Percentiles rank a stretch among this genome's conserved stretches.
These are phyloP conservation scores for Suhomyces coccinellae DNA, from an alignment of 1,139 yeast species.

Conservation along the genomic window DNA sequence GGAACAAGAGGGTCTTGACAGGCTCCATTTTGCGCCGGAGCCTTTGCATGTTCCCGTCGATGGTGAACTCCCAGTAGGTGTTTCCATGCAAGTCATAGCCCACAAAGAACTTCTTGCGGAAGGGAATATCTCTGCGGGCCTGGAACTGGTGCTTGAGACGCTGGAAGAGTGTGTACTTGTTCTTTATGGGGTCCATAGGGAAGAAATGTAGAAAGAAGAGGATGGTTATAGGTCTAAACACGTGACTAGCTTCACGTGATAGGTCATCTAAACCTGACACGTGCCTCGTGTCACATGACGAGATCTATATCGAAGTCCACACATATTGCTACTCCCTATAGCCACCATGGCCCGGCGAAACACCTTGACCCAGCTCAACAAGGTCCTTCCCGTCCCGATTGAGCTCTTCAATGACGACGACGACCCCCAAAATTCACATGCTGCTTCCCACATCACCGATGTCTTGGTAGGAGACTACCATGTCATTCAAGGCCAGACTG, in stretches of 20 bases:
- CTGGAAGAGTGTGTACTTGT: conserved; percentile 39
- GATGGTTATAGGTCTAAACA: no score
- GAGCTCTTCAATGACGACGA: conserved; percentile 27
- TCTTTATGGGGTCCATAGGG: conserved; percentile 30
- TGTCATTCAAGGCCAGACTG: conserved; percentile 37
- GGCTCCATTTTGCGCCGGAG: conserved; percentile 56
- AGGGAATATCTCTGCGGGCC: conserved; percentile 63
- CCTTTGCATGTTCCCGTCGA: conserved; percentile 48
- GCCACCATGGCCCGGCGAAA: conserved; percentile 7
- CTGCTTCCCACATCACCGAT: conserved; percentile 31
- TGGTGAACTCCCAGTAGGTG: conserved; percentile 78
- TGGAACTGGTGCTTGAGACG: conserved; percentile 58
- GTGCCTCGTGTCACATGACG: no score
- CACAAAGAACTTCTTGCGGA: conserved; percentile 56
- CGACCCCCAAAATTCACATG: conserved; percentile 25
- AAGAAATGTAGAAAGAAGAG: neutral
- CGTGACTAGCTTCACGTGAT: neutral
- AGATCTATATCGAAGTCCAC: neutral
- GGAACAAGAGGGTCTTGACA: conserved; percentile 36
- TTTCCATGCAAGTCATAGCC: conserved; percentile 81
- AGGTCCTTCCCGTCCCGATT: conserved; percentile 41
- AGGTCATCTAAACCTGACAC: neutral
- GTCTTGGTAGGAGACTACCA: conserved; percentile 44
- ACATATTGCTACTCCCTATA: neutral
- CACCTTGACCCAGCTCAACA: conserved; percentile 29